Percentiles rank a stretch among this genome's conserved stretches.
These are phyloP conservation scores for Lentinula edodes DNA, from an alignment of 768 basidiomycete species.

Conservation along the genomic window DNA sequence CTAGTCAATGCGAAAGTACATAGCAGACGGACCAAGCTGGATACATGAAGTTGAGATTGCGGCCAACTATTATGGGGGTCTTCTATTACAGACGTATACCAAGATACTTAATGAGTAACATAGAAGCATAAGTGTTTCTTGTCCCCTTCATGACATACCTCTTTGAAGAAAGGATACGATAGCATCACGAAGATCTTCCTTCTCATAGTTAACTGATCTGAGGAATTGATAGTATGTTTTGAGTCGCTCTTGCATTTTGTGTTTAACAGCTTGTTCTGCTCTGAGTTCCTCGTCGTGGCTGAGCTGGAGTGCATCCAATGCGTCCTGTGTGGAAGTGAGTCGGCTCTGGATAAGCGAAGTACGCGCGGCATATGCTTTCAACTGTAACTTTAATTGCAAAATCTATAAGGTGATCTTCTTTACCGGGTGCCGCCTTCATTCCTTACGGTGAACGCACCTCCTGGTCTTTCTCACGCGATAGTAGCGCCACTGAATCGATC, in stretches of 20 bases:
- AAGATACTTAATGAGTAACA: not conserved
- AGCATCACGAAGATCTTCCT: conserved; percentile 49
- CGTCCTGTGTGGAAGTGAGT: conserved; percentile 43
- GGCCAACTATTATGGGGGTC: conserved; percentile 44
- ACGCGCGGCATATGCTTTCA: conserved; percentile 31
- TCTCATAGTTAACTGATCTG: conserved; percentile 35
- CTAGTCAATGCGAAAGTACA: not conserved
- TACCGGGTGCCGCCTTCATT: not conserved
- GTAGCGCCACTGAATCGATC: not conserved
- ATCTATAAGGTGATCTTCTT: conserved; percentile 15
- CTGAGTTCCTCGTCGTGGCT: conserved; percentile 36
- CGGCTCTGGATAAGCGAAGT: conserved; percentile 40
- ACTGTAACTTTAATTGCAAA: conserved; percentile 20
- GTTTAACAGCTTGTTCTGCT: conserved; percentile 23
- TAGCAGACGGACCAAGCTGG: conserved; percentile 34
- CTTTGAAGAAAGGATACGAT: conserved; percentile 51
- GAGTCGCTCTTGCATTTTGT: conserved; percentile 31
- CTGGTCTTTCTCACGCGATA: not conserved
- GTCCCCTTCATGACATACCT: conserved; percentile 34
- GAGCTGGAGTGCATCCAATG: conserved; percentile 37
- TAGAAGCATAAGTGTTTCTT: not conserved
- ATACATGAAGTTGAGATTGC: conserved; percentile 34
- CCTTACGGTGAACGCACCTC: not conserved
- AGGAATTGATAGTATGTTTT: conserved; percentile 26
- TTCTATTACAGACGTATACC: conserved; percentile 24